Percentiles rank a stretch among this genome's conserved stretches.
Evolutionary conservation across 352 stramenopile species (phyloP).

Genomic region (Pythium biforme): DNA sequence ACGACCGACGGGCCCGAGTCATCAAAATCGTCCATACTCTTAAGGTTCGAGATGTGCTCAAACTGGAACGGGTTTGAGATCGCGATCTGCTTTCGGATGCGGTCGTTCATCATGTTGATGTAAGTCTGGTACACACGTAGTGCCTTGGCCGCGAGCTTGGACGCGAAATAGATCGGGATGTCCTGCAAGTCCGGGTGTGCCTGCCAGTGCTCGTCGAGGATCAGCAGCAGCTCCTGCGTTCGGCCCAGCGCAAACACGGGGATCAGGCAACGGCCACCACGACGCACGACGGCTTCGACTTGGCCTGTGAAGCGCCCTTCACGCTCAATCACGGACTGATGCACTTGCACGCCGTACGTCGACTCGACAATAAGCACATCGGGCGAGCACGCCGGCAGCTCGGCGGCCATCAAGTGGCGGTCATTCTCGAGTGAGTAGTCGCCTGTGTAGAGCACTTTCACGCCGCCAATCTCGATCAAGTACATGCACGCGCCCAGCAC

Average conservation of each 20-base stretch:
- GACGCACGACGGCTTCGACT: conserved; percentile 94
- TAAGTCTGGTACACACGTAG: conserved; percentile 99
- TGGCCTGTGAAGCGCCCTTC: conserved; percentile 97
- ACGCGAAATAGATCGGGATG: conserved; percentile 99
- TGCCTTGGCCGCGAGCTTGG: conserved; percentile 94
- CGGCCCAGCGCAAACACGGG: conserved; percentile 98
- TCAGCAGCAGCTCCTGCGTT: conserved; percentile 98
- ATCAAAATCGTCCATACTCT: conserved; percentile 96
- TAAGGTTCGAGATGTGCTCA: conserved; percentile 96
- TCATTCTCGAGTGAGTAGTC: conserved; percentile 99
- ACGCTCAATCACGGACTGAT: conserved; percentile 94
- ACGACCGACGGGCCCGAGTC: conserved; percentile 98
- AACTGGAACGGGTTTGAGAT: conserved; percentile 98
- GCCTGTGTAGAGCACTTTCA: conserved; percentile 98
- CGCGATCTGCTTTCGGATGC: conserved; percentile 96
- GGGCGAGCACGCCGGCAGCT: conserved; percentile 82
- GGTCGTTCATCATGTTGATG: conserved; percentile 99
- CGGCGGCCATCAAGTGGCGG: conserved; percentile 95
- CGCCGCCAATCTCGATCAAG: conserved; percentile 97
- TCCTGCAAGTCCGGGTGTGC: conserved; percentile 92
- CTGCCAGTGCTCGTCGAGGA: conserved; percentile 99
- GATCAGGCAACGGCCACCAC: conserved; percentile 97
- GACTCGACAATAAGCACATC: conserved; percentile 99
- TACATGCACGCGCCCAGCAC: conserved; percentile 99
- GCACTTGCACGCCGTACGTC: conserved; percentile 98